Percentiles rank a stretch among this genome's conserved stretches.
Evolutionary conservation across 176 grass and related monocot species (phyloP).

Genomic region (Eleusine indica): DNA sequence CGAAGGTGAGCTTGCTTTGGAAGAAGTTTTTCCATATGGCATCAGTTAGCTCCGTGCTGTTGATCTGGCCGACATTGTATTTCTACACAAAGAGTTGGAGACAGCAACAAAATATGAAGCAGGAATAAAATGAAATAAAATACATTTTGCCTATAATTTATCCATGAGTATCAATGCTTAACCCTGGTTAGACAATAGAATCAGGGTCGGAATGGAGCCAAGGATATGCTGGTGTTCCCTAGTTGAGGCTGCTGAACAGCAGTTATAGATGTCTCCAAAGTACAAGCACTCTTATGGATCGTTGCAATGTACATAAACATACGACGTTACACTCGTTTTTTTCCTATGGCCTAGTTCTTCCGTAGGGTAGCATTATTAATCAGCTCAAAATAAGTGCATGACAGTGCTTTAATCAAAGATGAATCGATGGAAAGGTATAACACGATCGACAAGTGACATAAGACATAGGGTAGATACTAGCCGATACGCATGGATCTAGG

Average conservation of each 20-base stretch:
- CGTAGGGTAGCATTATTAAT: neutral
- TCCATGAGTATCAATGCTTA: neutral
- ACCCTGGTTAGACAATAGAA: neutral
- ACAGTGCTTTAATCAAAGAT: neutral
- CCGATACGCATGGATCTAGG: conserved; percentile 10
- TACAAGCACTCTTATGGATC: neutral
- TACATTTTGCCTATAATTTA: neutral
- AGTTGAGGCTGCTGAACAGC: neutral
- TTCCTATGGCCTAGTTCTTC: neutral
- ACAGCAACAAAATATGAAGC: neutral
- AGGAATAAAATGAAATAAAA: neutral
- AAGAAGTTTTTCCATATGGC: conserved; percentile 78
- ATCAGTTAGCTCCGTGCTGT: conserved; percentile 62
- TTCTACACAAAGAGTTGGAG: conserved; percentile 56
- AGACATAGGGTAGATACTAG: neutral
- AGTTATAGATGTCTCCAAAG: neutral
- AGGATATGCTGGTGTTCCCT: neutral
- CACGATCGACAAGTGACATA: neutral
- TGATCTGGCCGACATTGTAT: conserved; percentile 86
- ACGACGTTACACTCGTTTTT: neutral
- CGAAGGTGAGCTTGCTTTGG: conserved; percentile 79
- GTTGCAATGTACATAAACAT: neutral
- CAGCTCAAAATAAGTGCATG: neutral
- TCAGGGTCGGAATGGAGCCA: neutral
- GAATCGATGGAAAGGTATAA: neutral